Conservation (phyloP, 139 green algal species). For the Monoraphidium neglectum region DNA sequence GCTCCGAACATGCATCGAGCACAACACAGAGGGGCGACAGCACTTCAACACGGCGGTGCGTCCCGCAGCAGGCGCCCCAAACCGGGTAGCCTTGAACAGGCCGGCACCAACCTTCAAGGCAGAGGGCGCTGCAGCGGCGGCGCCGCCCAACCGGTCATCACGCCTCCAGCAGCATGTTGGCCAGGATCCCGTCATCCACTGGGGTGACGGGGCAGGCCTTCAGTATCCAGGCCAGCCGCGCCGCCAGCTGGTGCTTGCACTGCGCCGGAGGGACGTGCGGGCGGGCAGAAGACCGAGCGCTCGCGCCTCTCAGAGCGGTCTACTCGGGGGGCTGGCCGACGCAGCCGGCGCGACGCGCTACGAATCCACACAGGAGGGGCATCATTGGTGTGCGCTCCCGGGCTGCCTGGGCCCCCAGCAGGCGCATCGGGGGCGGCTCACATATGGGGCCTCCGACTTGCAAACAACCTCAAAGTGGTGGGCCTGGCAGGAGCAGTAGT, state of each 20-base stretch:
- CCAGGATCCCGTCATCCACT: slow-evolving; percentile 45
- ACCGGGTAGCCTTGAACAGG: too few relatives aligned
- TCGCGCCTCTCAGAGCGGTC: not conserved
- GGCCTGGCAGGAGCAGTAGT: slow-evolving; percentile 88
- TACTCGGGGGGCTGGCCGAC: not conserved
- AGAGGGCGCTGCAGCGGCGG: too few relatives aligned
- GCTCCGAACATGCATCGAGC: too few relatives aligned
- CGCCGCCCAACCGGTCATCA: too few relatives aligned
- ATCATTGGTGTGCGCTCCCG: not conserved
- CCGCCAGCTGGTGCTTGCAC: slow-evolving; percentile 93
- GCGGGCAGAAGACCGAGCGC: not conserved
- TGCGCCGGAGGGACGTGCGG: slow-evolving; percentile 32
- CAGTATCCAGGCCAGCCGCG: slow-evolving; percentile 52
- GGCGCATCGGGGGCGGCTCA: slow-evolving; percentile 15
- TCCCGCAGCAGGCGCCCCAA: too few relatives aligned
- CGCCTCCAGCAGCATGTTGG: slow-evolving; percentile 46
- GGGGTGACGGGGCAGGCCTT: slow-evolving; percentile 10
- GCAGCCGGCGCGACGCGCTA: not conserved
- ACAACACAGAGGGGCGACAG: too few relatives aligned
- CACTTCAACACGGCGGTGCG: too few relatives aligned
- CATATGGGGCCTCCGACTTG: slow-evolving; percentile 54
- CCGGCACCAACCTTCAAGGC: too few relatives aligned
- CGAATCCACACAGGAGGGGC: not conserved
- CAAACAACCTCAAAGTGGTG: slow-evolving; percentile 81
- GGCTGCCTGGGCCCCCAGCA: not conserved